Conservation (phyloP, 257 asterid genomes). For the Prunella vulgaris region DNA sequence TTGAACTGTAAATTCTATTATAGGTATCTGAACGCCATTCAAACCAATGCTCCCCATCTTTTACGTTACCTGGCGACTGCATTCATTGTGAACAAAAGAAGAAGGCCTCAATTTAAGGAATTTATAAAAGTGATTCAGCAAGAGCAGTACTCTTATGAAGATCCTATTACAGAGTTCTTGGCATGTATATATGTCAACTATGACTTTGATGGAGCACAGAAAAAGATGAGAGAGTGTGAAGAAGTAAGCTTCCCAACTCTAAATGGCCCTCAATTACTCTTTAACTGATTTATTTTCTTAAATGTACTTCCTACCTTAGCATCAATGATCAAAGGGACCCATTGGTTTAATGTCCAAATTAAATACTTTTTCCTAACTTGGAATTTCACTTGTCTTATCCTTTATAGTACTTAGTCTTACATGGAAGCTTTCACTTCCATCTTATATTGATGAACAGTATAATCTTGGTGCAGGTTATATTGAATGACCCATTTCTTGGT, state of each 20-base stretch:
- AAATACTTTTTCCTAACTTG: not conserved
- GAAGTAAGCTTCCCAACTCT: constrained; percentile 52
- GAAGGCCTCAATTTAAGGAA: constrained; percentile 90
- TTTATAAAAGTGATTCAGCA: constrained; percentile 91
- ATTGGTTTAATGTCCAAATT: not conserved
- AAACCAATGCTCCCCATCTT: constrained; percentile 95
- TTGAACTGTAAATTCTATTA: constrained; percentile 9
- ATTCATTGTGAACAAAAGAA: constrained; percentile 93
- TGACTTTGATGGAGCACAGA: constrained; percentile 94
- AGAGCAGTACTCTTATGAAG: constrained; percentile 78
- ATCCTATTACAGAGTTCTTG: constrained; percentile 91
- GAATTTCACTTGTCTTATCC: not conserved
- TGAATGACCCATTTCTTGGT: constrained; percentile 96
- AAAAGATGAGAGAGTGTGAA: constrained; percentile 97
- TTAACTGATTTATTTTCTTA: not conserved
- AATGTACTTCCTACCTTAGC: not conserved
- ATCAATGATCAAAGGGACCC: not conserved
- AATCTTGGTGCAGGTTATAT: constrained; percentile 52
- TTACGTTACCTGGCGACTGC: constrained; percentile 92
- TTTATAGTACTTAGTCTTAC: not conserved
- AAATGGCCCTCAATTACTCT: not conserved
- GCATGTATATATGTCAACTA: constrained; percentile 84
- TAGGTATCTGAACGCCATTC: constrained; percentile 94
- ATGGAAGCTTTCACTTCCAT: not conserved
- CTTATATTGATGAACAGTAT: not conserved